A percentile compares a stretch with the other conserved stretches of the same genome.
These are phyloP conservation scores for Deuterostichococcus epilithicus DNA, from an alignment of 139 green algal species.

Conservation along the genomic window DNA sequence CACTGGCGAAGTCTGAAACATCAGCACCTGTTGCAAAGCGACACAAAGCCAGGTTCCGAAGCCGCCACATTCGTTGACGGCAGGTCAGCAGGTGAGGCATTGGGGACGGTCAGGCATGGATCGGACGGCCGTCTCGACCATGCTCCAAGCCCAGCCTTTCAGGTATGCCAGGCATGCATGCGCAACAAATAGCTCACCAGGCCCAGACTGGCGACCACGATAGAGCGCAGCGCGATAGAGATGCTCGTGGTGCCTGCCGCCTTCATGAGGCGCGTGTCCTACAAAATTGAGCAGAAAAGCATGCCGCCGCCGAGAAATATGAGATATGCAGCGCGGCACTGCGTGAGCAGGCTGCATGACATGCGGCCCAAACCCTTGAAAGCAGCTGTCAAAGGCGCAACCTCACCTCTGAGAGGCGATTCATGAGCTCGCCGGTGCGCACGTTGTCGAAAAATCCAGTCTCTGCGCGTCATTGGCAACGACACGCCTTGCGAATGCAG, in stretches of 20 bases:
- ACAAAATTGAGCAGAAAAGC: too few species aligned
- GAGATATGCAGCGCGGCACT: neutral
- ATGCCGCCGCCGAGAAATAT: too few species aligned
- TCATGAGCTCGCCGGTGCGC: conserved; percentile 50
- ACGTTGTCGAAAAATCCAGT: conserved; percentile 44
- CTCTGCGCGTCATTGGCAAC: conserved; percentile 12
- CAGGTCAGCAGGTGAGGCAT: too few species aligned
- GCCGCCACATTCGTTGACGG: too few species aligned
- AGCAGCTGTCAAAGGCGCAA: too few species aligned
- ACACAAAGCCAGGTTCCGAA: too few species aligned
- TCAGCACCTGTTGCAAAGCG: conserved; percentile 13
- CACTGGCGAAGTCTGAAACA: conserved; percentile 39
- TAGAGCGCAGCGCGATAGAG: conserved; percentile 29
- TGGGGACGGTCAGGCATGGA: too few species aligned
- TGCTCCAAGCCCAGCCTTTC: too few species aligned
- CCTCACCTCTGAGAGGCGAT: conserved; percentile 42
- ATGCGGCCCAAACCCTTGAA: neutral
- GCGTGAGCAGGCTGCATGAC: neutral
- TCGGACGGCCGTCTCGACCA: too few species aligned
- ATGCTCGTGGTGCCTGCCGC: conserved; percentile 42
- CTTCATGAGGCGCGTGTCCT: conserved; percentile 45
- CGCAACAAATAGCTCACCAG: conserved; percentile 12
- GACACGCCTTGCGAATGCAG: neutral
- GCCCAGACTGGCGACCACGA: conserved; percentile 27
- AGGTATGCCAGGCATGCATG: too few species aligned